Evolutionary conservation across 192 early-diverging fungal species (phyloP).

Genomic region (Backusella luteola): DNA sequence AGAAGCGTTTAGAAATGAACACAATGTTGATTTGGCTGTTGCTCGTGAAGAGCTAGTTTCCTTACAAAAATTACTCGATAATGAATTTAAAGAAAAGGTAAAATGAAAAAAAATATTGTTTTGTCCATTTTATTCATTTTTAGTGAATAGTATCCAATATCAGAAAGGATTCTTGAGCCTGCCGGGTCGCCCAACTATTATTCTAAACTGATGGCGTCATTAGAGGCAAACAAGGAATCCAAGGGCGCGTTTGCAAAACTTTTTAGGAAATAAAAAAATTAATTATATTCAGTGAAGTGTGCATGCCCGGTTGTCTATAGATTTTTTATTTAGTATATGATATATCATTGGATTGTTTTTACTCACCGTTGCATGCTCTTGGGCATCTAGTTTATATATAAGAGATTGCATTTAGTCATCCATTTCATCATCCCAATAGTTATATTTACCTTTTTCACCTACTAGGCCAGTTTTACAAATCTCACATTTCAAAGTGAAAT

Average conservation of each 20-base stretch:
- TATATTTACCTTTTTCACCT: conserved; percentile 42
- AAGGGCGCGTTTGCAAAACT: conserved; percentile 33
- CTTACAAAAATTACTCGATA: conserved; percentile 40
- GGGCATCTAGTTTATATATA: conserved; percentile 27
- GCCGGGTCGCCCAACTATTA: conserved; percentile 59
- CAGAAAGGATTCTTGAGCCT: conserved; percentile 50
- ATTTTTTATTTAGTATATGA: not conserved
- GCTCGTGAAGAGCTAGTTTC: conserved; percentile 44
- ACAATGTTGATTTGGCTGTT: conserved; percentile 27
- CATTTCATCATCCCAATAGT: not conserved
- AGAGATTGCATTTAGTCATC: not conserved
- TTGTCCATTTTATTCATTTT: not conserved
- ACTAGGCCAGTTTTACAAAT: conserved; percentile 54
- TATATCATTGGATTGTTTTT: not conserved
- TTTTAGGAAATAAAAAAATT: conserved; percentile 7
- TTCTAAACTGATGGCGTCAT: conserved; percentile 42
- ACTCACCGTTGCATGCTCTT: conserved; percentile 32
- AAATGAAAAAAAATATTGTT: not conserved
- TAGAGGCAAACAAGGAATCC: conserved; percentile 52
- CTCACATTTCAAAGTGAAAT: conserved; percentile 68
- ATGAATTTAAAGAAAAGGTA: conserved; percentile 57
- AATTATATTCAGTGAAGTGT: conserved; percentile 31
- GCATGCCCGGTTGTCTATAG: conserved; percentile 32
- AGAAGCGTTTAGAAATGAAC: conserved; percentile 41
- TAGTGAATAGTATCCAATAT: conserved; percentile 50